Base-by-base conservation (phyloP, 1,284 basidiomycete genomes). In the Tilletia caries region DNA sequence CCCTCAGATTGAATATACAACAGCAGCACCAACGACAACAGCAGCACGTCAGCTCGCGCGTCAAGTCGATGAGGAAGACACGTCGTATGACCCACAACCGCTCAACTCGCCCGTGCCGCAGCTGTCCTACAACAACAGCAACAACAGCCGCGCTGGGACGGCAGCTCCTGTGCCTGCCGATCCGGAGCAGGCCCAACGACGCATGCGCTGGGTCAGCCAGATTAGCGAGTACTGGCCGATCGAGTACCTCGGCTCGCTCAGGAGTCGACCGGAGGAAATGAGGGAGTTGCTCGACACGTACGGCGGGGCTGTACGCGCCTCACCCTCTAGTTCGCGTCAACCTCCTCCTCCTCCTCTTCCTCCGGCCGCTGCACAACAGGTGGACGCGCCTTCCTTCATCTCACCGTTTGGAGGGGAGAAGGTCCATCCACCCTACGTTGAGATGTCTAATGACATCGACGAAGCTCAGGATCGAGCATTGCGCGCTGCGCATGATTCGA, bases 71-170 rank as follows among this genome's bases (percentile, higher is more conserved):
- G 78, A 80, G 67, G 78, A 80, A 20, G 78, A 80, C 65, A 70
- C 75, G 5, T 72, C 73, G 2, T 79, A 76, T 52, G 79, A 80
- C 65, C 70, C 71, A 1, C 76, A 72, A 27, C 79, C 79, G 34
- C 90, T 94, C 33, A 96, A 96, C 79, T 84, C 86, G 41, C 93
- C 93, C 0, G 92, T 95, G 0, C 87, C 89, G 0, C 88, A 90
- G 72, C 86, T 77, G 25, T 70, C 81, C 1, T 90, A 92, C 71
- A 82, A 83, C 33, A 25, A 29, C 23, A 33, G 37, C n/a, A 37
- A 60, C 23, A 25, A 25, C 1, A 1, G 12, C 6, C 18, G 29
- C 3, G 20, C 29, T 29, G 32, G 29, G 12, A 15, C 32, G n/a
- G 12, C 4, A 27, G 18, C 52, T 27, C 25, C 52, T 33, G 29